Evolutionary conservation across 371 early-diverging fungal genomes (phyloP).

Genomic region (Rhizopus delemar): DNA sequence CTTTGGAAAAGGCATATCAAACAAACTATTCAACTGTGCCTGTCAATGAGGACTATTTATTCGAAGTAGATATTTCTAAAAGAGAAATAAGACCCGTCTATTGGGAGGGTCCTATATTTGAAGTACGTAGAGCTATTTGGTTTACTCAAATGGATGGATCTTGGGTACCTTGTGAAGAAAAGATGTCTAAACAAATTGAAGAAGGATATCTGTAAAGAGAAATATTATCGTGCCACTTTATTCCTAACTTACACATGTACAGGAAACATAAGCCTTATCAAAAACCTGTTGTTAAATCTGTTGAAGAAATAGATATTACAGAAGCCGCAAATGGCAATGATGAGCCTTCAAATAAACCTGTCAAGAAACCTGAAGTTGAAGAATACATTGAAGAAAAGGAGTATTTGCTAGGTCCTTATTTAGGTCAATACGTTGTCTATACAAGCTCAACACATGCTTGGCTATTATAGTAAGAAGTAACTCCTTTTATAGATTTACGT

Average conservation of each 20-base stretch:
- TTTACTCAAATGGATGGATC: constrained; percentile 69
- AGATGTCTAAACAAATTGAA: constrained; percentile 78
- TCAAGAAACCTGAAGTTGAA: constrained; percentile 22
- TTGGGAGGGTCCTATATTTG: constrained; percentile 82
- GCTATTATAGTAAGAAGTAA: constrained; percentile 56
- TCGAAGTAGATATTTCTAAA: constrained; percentile 74
- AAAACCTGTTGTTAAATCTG: constrained; percentile 11
- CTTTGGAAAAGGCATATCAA: constrained; percentile 59
- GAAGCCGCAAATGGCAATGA: constrained; percentile 9
- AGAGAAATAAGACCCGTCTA: constrained; percentile 76
- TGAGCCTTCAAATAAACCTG: too few relatives aligned
- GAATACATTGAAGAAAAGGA: constrained; percentile 60
- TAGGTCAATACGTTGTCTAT: constrained; percentile 75
- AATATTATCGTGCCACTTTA: too few relatives aligned
- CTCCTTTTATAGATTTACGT: neutral
- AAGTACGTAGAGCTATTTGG: constrained; percentile 83
- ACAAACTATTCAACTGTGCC: constrained; percentile 36
- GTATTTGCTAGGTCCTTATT: constrained; percentile 71
- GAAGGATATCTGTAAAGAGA: constrained; percentile 70
- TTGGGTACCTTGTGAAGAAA: constrained; percentile 81
- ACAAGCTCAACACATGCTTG: constrained; percentile 64
- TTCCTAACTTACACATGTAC: neutral
- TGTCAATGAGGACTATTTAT: constrained; percentile 77
- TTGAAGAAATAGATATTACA: neutral
- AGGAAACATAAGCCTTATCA: constrained; percentile 38